Percentiles rank a stretch among this genome's conserved stretches.
phyloP scores from a whole-genome alignment of 805 yeast genomes.

The Wickerhamiella vanderwaltii region DNA sequence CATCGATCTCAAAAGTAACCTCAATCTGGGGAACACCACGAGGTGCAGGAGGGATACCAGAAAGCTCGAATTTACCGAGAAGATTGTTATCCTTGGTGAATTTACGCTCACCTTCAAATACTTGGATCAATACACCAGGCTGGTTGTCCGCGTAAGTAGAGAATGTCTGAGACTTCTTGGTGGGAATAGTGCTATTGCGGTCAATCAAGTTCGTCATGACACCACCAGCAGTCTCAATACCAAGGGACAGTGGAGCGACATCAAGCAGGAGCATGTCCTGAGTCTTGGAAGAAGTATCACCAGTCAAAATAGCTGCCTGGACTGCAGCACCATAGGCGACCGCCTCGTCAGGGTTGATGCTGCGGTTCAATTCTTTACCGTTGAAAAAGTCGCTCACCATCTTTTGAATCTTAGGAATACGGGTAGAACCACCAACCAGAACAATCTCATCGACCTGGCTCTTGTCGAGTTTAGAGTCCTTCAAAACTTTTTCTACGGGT shows the following conservation, averaged over 20 bases:
- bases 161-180: constrained; percentile 94
- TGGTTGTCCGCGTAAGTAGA: constrained; percentile 96
- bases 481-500: constrained; percentile 90
- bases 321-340: constrained; percentile 99
- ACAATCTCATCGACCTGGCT: constrained; percentile 84
- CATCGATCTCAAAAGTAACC: constrained; percentile 94
- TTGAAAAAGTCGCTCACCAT: constrained; percentile 91
- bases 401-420: constrained; percentile 95
- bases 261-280: constrained; percentile 88
- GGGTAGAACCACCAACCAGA: constrained; percentile 94
- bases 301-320: constrained; percentile 92
- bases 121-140: constrained; percentile 97
- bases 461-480: constrained; percentile 83
- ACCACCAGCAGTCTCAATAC: constrained; percentile 99
- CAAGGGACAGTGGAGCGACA: constrained; percentile 93
- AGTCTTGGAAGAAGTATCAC: constrained; percentile 92
- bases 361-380: constrained; percentile 94
- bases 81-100: constrained; percentile 94
- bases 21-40: constrained; percentile 98
- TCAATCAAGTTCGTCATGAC: constrained; percentile 97
- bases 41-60: too few relatives aligned
- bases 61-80: constrained; percentile 90
- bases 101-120: constrained; percentile 97
- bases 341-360: constrained; percentile 97
- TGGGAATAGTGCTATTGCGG: constrained; percentile 95